Evolutionary conservation across 257 asterid species (phyloP).

Genomic region (Solanum appendiculatum): DNA sequence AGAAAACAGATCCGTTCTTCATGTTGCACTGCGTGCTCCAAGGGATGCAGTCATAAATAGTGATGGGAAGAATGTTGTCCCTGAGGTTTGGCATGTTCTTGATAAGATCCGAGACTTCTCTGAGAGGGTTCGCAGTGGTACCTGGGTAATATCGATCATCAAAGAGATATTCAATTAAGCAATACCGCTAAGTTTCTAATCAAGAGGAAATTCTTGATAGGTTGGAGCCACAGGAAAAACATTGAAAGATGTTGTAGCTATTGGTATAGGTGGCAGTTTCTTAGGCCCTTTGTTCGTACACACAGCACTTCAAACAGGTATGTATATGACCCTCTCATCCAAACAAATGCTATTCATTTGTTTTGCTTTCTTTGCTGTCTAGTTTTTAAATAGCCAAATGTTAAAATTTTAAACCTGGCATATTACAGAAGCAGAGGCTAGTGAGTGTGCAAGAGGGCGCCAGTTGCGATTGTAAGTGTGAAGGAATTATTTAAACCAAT

Average conservation of each 20-base stretch:
- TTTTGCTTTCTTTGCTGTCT: constrained; percentile 2
- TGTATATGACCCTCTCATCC: background rate
- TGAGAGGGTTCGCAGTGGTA: constrained; percentile 86
- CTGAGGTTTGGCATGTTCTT: constrained; percentile 97
- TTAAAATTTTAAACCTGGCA: constrained; percentile 10
- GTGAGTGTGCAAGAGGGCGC: constrained; percentile 71
- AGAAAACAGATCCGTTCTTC: constrained; percentile 93
- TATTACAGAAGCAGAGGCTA: constrained; percentile 79
- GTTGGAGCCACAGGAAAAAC: constrained; percentile 96
- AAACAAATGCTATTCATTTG: background rate
- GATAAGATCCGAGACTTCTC: constrained; percentile 91
- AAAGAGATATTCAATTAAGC: background rate
- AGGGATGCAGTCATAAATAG: constrained; percentile 65
- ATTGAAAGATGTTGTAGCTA: constrained; percentile 78
- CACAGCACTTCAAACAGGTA: constrained; percentile 98
- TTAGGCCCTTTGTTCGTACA: constrained; percentile 97
- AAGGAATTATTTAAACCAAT: background rate
- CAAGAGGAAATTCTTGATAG: constrained; percentile 21
- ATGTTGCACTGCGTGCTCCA: constrained; percentile 92
- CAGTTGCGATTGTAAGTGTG: constrained; percentile 81
- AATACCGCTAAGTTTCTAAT: constrained; percentile 6
- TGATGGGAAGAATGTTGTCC: constrained; percentile 96
- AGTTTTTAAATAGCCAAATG: background rate
- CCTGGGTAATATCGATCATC: constrained; percentile 60
- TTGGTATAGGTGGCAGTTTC: constrained; percentile 99